Evolutionary conservation across 2,329 filamentous ascomycete genomes (phyloP).

Genomic region (Fusarium agapanthi): DNA sequence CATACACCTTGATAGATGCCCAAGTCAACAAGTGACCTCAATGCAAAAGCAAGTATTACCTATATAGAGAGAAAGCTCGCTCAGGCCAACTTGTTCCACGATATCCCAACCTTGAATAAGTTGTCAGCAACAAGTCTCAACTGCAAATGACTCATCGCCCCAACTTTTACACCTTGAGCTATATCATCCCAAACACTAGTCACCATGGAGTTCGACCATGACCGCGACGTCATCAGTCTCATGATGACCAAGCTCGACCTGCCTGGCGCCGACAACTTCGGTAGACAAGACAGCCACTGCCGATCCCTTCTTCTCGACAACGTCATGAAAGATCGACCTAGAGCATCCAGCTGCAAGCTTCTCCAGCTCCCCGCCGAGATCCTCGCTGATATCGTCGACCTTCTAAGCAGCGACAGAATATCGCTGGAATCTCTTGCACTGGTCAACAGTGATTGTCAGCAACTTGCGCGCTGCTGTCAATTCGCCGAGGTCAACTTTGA

Average conservation of each 20-base stretch:
- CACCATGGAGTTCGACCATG: not conserved
- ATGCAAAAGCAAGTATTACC: accelerated
- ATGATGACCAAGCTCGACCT: accelerated
- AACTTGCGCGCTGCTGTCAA: constrained; percentile 20
- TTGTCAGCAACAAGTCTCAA: too few species aligned
- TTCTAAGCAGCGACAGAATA: not conserved
- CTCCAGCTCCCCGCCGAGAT: not conserved
- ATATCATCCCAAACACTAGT: not conserved
- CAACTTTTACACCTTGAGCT: too few species aligned
- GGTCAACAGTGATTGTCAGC: constrained; percentile 30
- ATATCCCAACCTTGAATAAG: too few species aligned
- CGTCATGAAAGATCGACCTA: not conserved
- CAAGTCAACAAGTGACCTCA: accelerated
- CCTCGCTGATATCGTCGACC: not conserved
- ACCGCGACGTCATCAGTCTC: not conserved
- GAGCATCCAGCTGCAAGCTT: not conserved
- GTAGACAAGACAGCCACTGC: not conserved
- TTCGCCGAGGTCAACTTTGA: constrained; percentile 24
- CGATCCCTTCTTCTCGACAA: not conserved
- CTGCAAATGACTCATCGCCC: too few species aligned
- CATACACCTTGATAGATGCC: not conserved
- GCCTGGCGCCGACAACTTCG: not conserved
- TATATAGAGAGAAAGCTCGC: not conserved
- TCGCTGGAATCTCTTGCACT: not conserved
- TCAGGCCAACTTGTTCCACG: not conserved